Conservation (phyloP, 1,284 basidiomycete genomes). For the Boletus nobilissimus region DNA sequence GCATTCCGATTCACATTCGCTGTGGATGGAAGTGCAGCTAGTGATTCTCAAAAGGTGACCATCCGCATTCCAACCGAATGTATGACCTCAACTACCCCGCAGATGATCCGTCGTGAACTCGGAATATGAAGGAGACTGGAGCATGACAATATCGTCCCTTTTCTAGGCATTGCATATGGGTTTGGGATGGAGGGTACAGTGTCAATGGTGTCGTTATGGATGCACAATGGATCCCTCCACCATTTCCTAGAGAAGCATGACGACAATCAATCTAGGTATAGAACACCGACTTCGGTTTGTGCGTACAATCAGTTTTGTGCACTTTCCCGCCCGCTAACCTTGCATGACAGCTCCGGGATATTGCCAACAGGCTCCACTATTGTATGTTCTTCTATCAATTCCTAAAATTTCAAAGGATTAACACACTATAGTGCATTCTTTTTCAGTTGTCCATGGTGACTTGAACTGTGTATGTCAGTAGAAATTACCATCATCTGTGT, state of each 20-base stretch:
- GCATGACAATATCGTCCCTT: slow-evolving; percentile 26
- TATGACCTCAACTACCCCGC: background rate
- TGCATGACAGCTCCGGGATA: slow-evolving; percentile 5
- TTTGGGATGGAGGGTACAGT: slow-evolving; percentile 26
- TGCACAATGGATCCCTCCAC: slow-evolving; percentile 32
- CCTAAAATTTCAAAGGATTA: background rate
- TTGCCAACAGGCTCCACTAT: slow-evolving; percentile 20
- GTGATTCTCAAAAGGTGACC: slow-evolving; percentile 11
- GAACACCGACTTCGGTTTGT: slow-evolving; percentile 22
- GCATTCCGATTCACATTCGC: slow-evolving; percentile 12
- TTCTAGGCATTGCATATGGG: slow-evolving; percentile 27
- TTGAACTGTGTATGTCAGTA: slow-evolving; percentile 1
- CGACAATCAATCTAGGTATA: background rate
- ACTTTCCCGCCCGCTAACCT: background rate
- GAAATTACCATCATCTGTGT: background rate
- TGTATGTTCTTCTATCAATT: background rate
- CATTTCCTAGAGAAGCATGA: slow-evolving; percentile 15
- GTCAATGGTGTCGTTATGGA: slow-evolving; percentile 38
- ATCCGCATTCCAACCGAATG: background rate
- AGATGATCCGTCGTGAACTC: slow-evolving; percentile 26
- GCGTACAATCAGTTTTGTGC: background rate
- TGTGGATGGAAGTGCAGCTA: background rate
- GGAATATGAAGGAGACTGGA: slow-evolving; percentile 24
- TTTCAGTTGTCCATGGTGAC: slow-evolving; percentile 20
- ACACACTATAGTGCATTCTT: slow-evolving; percentile 20